Evolutionary conservation across 2,329 filamentous ascomycete species (phyloP).

Genomic region (Colletotrichum brevisporum): DNA sequence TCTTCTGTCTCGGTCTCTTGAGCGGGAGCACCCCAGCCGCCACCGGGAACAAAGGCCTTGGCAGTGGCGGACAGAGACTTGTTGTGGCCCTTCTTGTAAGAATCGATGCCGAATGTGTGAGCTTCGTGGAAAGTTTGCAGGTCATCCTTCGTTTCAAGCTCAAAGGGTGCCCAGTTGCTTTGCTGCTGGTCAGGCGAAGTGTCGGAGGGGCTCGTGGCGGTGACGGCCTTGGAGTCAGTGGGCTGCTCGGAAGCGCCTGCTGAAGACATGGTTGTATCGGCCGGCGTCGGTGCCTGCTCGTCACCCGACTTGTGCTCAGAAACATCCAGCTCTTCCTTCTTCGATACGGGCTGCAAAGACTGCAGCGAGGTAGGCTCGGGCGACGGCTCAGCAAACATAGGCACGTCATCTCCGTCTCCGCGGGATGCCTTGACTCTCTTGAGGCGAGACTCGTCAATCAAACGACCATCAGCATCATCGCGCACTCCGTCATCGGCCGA

Average conservation of each 20-base stretch:
- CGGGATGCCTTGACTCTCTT: constrained; percentile 80
- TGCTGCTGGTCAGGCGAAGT: constrained; percentile 64
- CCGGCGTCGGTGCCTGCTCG: constrained; percentile 60
- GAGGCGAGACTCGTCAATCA: constrained; percentile 74
- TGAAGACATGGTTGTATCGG: constrained; percentile 69
- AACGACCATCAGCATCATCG: constrained; percentile 72
- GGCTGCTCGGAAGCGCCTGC: constrained; percentile 64
- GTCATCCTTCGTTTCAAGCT: constrained; percentile 67
- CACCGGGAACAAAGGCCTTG: constrained; percentile 74
- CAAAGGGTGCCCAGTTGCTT: constrained; percentile 72
- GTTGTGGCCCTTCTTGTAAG: constrained; percentile 59
- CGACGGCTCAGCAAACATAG: constrained; percentile 76
- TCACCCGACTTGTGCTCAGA: constrained; percentile 43
- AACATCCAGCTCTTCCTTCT: constrained; percentile 29
- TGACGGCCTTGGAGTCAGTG: constrained; percentile 65
- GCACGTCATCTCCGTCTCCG: constrained; percentile 79
- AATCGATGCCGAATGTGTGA: constrained; percentile 62
- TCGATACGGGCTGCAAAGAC: constrained; percentile 27
- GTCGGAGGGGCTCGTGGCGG: constrained; percentile 65
- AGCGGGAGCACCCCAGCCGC: constrained; percentile 22
- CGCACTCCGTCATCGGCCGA: constrained; percentile 45
- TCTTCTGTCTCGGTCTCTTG: constrained; percentile 40
- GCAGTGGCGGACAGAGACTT: constrained; percentile 79
- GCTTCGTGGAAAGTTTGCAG: constrained; percentile 67
- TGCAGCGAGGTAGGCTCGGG: constrained; percentile 46